Evolutionary conservation across 345 rosid species (phyloP).

Genomic region (Dipteronia sinensis): DNA sequence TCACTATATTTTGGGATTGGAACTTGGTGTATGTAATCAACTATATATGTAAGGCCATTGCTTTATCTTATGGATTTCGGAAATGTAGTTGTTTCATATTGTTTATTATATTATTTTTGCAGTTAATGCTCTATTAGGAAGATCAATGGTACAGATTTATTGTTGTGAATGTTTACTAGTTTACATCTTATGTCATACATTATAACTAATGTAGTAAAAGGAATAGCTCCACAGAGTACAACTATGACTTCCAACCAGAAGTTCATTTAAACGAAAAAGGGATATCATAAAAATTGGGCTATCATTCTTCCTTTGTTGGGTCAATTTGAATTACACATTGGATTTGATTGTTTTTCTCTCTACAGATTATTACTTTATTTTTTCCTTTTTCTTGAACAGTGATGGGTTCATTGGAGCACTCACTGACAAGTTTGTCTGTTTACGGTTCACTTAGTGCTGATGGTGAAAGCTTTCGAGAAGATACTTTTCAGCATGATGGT

Average conservation of each 20-base stretch:
- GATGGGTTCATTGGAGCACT: constrained; percentile 91
- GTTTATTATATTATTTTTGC: neutral
- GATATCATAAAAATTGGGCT: neutral
- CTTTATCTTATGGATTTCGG: neutral
- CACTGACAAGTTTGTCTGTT: constrained; percentile 71
- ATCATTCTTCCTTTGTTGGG: neutral
- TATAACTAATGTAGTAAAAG: neutral
- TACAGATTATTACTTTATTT: constrained; percentile 10
- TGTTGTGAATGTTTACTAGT: neutral
- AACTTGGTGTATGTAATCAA: neutral
- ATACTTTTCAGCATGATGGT: constrained; percentile 34
- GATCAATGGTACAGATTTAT: neutral
- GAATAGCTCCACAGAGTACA: neutral
- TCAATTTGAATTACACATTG: constrained; percentile 8
- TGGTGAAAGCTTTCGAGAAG: constrained; percentile 77
- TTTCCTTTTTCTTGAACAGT: constrained; percentile 49
- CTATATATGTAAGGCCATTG: neutral
- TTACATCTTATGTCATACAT: neutral
- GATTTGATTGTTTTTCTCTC: neutral
- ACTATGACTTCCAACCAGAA: neutral
- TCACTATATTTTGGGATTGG: neutral
- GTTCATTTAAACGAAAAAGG: neutral
- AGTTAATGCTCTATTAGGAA: neutral
- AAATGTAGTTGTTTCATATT: neutral
- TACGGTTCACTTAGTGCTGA: constrained; percentile 79